These are phyloP conservation scores for Vachellia collinsii DNA, from an alignment of 306 rosid genomes.

Conservation along the genomic window DNA sequence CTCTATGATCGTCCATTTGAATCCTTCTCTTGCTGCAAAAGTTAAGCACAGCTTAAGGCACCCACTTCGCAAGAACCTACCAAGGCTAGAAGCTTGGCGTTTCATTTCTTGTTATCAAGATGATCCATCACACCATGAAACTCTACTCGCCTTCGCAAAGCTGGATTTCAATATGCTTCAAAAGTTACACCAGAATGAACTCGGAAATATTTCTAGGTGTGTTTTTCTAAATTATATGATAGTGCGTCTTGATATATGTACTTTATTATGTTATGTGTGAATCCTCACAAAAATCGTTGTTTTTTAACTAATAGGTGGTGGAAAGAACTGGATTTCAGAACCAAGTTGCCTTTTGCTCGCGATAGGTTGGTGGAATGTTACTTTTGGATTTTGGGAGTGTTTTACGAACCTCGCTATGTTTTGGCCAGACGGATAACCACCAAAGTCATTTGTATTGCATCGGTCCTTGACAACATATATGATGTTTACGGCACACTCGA, in stretches of 20 bases:
- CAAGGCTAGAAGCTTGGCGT: background rate
- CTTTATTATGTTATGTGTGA: background rate
- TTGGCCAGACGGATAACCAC: conserved; percentile 27
- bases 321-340: conserved; percentile 32
- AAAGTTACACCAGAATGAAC: background rate
- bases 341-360: conserved; percentile 41
- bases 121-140: background rate
- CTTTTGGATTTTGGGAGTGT: conserved; percentile 43
- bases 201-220: background rate
- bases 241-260: background rate
- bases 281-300: background rate
- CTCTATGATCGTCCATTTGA: background rate
- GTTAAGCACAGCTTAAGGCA: background rate
- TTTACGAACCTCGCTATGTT: background rate
- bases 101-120: background rate
- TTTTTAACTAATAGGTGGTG: conserved; percentile 46
- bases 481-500: conserved; percentile 52
- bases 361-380: conserved; percentile 51
- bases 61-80: background rate
- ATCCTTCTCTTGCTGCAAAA: background rate
- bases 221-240: background rate
- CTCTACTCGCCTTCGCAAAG: background rate
- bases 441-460: background rate
- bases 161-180: background rate
- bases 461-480: conserved; percentile 49